These are phyloP conservation scores for Hordeum vulgare DNA, from an alignment of 176 grass and related monocot genomes.

Conservation along the genomic window DNA sequence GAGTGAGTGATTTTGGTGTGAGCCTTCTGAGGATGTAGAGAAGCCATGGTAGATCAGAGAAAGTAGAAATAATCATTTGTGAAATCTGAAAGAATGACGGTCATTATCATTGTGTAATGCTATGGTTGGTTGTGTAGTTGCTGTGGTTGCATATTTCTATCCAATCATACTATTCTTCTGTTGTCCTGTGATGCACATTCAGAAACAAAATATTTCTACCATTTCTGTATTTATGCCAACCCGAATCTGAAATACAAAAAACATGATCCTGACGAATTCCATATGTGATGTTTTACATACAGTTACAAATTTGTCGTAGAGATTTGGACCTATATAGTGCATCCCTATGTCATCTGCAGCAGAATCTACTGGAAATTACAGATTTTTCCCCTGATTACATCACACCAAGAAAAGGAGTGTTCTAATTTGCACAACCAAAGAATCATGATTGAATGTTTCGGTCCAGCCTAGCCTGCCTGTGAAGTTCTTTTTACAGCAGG, in stretches of 20 bases:
- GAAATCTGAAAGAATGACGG: not conserved
- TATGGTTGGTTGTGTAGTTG: not conserved
- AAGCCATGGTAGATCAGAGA: conserved; percentile 1
- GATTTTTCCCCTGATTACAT: not conserved
- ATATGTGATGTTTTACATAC: conserved; percentile 18
- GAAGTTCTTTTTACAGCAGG: conserved; percentile 65
- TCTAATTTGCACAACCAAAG: conserved; percentile 13
- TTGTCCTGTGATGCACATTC: not conserved
- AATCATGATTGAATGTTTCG: not conserved
- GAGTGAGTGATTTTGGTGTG: not conserved
- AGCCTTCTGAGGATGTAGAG: not conserved
- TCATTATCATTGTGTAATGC: not conserved
- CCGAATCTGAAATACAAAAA: not conserved
- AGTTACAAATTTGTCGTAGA: not conserved
- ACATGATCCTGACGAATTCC: not conserved
- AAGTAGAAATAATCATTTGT: conserved; percentile 2
- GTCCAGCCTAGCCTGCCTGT: conserved; percentile 49
- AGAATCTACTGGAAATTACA: conserved; percentile 14
- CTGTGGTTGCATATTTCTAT: not conserved
- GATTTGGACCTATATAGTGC: not conserved
- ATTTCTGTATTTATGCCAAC: not conserved
- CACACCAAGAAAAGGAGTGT: not conserved
- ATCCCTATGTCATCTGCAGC: not conserved
- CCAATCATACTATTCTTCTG: not conserved
- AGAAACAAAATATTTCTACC: not conserved